These are phyloP conservation scores for Botrytis paeoniae DNA, from an alignment of 2,329 filamentous ascomycete genomes.

Conservation along the genomic window DNA sequence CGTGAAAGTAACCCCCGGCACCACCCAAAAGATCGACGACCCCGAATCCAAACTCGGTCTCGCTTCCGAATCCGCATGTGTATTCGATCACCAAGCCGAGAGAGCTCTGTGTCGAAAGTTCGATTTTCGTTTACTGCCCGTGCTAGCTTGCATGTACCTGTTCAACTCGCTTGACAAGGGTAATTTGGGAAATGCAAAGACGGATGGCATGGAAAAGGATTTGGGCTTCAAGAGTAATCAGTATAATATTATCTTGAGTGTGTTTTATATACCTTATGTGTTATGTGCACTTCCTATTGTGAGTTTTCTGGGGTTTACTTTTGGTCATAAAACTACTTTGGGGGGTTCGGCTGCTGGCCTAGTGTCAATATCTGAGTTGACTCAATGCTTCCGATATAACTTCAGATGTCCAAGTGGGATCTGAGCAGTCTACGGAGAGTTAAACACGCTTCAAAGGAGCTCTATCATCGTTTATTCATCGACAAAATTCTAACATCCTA, in stretches of 20 bases:
- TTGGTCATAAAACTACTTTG: not conserved
- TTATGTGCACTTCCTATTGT: conserved; percentile 62
- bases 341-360: not conserved
- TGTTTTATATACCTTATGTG: conserved; percentile 76
- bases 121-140: conserved; percentile 44
- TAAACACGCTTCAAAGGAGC: not conserved
- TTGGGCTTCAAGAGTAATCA: conserved; percentile 59
- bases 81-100: conserved; percentile 18
- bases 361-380: not conserved
- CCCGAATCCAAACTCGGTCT: not conserved
- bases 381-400: not conserved
- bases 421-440: not conserved
- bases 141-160: conserved; percentile 45
- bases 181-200: conserved; percentile 57
- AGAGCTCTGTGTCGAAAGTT: conserved; percentile 41
- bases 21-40: conserved; percentile 3
- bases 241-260: conserved; percentile 66
- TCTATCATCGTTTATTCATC: not conserved
- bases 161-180: conserved; percentile 50
- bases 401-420: not conserved
- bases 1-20: not conserved
- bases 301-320: conserved; percentile 11
- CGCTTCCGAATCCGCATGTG: not conserved
- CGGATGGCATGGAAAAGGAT: conserved; percentile 43
- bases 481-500: conserved; percentile 9